Evolutionary conservation across 495 filamentous ascomycete genomes (phyloP), one percentile per base, ranked within the genome.

Genomic region (Aspergillus hancockii): DNA sequence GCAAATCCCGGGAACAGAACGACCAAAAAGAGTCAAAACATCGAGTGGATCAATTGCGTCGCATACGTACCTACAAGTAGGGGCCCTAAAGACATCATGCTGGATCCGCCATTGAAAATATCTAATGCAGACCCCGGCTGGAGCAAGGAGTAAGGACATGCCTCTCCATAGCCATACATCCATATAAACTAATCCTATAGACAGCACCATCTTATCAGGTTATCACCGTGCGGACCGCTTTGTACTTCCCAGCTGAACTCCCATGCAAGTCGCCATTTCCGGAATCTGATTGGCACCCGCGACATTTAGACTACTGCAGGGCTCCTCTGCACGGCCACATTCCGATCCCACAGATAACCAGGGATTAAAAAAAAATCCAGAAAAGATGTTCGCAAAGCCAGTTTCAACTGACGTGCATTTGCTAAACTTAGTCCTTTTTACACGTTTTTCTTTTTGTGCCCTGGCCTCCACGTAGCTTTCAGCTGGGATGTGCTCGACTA

Each of bases 241-340:
- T 21, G 21, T 47, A 55, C 58, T 25, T 49, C 22, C 61, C 65
- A 67, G 65, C 65, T 67, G 65, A 67, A 64, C 52, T 51, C 25
- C 58, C 38, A 49, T 54, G 23, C 32, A 7, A 43, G 18, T 32
- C 38, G 10, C 34, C 25, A 19, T 28, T 40, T 12, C 13, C 4
- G 31, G 9, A 22, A 23, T 22, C 47, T 50, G 34, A 58, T 64
- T 58, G 53, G 51, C 22, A 32, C 4, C 23, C n/a, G 19, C 41
- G 19, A 19, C 43, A 49, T 54, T n/a, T 62, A 61, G 61, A 31
- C 60, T 66, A 56, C 64, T 66, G 54, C 64, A 63, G 58, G 57
- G 57, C 54, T 49, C 18, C 30, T 28, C 45, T 57, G 54, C 59
- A 62, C 59, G 57, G 57, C 49, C 57, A 52, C 57, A 45, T 25